Conservation (phyloP, 208 protist species). For the Wallacemonas sp. region DNA sequence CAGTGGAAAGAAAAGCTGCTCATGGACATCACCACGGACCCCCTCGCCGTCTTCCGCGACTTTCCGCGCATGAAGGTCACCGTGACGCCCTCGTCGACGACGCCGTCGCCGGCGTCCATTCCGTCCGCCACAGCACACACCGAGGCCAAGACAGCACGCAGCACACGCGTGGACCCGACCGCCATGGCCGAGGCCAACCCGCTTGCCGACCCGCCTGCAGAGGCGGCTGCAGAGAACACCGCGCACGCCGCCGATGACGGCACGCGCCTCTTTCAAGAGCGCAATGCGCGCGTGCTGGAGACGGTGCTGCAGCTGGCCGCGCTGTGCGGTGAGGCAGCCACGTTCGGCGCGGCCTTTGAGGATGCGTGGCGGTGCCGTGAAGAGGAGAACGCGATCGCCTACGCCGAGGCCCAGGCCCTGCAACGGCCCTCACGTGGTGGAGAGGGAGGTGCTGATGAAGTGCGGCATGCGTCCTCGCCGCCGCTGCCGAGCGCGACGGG, state of each 20-base stretch:
- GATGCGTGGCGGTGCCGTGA: constrained; percentile 33
- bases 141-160: too few relatives aligned
- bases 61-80: constrained; percentile 67
- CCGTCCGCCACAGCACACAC: neutral
- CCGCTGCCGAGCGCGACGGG: neutral
- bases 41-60: constrained; percentile 70
- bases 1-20: constrained; percentile 49
- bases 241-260: neutral
- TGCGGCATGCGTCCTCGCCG: too few relatives aligned
- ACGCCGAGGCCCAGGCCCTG: neutral
- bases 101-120: neutral
- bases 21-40: constrained; percentile 49
- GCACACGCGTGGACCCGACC: too few relatives aligned
- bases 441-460: too few relatives aligned
- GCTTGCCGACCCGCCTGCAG: constrained; percentile 2
- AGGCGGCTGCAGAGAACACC: too few relatives aligned
- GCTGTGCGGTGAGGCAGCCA: constrained; percentile 54
- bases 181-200: neutral
- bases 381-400: constrained; percentile 8
- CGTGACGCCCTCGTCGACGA: constrained; percentile 11
- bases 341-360: constrained; percentile 37
- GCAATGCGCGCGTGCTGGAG: constrained; percentile 34
- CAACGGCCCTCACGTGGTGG: neutral
- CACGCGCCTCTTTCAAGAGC: constrained; percentile 26
- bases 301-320: constrained; percentile 42